Evolutionary conservation across 2,329 filamentous ascomycete species (phyloP), one percentile per base, ranked within the genome.

Genomic region (Dothistroma septosporum): DNA sequence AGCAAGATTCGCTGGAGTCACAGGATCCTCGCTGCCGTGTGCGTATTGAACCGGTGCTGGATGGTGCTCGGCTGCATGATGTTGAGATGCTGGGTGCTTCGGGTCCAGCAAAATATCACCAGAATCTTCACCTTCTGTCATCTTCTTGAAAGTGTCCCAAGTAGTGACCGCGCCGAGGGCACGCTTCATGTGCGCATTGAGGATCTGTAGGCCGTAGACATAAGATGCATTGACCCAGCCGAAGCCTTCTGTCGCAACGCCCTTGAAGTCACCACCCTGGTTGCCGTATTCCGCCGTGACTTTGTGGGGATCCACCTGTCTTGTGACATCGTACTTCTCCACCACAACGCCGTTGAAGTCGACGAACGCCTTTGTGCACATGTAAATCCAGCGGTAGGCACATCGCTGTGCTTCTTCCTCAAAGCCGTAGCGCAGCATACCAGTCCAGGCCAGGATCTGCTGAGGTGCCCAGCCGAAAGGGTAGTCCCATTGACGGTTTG

Each of bases 221-320:
- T 96, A 99, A 74, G 92, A 97, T 70, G 94, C 93, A 74, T 99
- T 99, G 71, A 97, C 94, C 94, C 94, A 99, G 56, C 93, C 94
- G 73, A 99, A 99, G 60, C 93, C 93, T 85, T 97, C 93, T 69
- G 91, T 91, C 57, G 93, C 91, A 68, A 96, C 92, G 44, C 93
- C 93, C 79, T 95, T 96, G 79, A 97, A 97, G 73, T 97, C 91
- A 54, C 89, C 81, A 1, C 94, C 94, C 76, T 99, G 94, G 76
- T 99, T 99, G 7, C 94, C 94, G 73, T 99, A 99, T 77, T 99
- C 94, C 61, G 93, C 94, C 75, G 95, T 91, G 12, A 97, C 94
- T 64, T 90, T 88, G 77, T 97, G 94, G 41, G 94, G 92, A 71
- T 96, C 92, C 59, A 92, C 86, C 5, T 89, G 87, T 59, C 91